Evolutionary conservation across 2,329 filamentous ascomycete species (phyloP).

Genomic region (Colletotrichum gigasporum): DNA sequence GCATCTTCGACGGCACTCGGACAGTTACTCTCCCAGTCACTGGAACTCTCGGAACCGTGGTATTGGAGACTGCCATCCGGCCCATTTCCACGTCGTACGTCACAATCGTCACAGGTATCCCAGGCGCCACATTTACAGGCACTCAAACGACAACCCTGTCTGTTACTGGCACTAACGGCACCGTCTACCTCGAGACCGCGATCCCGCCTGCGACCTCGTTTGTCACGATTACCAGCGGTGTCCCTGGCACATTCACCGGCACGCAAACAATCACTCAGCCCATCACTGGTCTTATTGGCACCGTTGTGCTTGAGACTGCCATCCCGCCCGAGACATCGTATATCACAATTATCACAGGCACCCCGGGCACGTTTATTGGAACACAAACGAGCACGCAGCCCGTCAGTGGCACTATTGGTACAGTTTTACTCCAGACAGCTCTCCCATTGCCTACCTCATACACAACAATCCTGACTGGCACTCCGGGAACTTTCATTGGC

Average conservation of each 20-base stretch:
- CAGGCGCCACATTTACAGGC: background rate
- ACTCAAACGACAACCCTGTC: background rate
- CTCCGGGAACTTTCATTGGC: background rate
- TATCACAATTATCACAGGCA: background rate
- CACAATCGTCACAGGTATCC: background rate
- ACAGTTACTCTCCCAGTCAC: background rate
- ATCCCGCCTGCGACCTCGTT: background rate
- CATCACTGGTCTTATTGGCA: background rate
- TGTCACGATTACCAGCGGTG: background rate
- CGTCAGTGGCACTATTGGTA: background rate
- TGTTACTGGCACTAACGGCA: background rate
- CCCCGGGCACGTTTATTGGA: slow-evolving; percentile 2
- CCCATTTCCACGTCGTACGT: background rate
- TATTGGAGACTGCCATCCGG: background rate
- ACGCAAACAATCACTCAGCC: background rate
- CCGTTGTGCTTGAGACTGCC: background rate
- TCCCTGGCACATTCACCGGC: background rate
- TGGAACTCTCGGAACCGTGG: background rate
- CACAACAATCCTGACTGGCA: background rate
- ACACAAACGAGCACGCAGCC: background rate
- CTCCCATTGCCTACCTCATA: background rate
- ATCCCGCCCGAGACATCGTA: slow-evolving; percentile 1
- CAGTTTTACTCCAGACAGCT: slow-evolving; percentile 4
- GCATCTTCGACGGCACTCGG: background rate
- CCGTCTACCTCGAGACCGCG: background rate